Conservation (phyloP, 2,329 filamentous ascomycete species). For the Triangularia verruculosa region DNA sequence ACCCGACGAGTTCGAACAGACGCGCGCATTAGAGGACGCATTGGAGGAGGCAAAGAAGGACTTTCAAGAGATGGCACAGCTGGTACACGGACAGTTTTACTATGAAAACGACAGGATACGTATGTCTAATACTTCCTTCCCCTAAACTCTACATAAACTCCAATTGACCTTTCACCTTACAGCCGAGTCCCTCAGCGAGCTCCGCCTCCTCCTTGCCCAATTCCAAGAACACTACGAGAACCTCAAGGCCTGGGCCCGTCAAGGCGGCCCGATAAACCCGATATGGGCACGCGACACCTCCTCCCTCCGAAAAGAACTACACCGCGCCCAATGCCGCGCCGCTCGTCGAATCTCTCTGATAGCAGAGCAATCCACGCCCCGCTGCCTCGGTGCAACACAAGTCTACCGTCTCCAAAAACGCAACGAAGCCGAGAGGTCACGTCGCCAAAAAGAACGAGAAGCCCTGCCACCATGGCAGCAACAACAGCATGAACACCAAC, state of each 20-base stretch:
- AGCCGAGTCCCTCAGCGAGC: conserved; percentile 54
- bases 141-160: neutral
- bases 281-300: conserved; percentile 54
- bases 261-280: conserved; percentile 54
- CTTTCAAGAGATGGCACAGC: conserved; percentile 55
- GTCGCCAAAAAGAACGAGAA: conserved; percentile 30
- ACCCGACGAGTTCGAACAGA: conserved; percentile 57
- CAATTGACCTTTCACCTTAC: neutral
- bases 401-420: conserved; percentile 49
- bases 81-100: conserved; percentile 55
- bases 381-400: conserved; percentile 57
- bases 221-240: conserved; percentile 48
- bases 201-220: conserved; percentile 43
- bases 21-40: conserved; percentile 51
- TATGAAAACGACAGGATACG: conserved; percentile 56
- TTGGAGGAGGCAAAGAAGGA: conserved; percentile 59
- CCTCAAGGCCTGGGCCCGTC: conserved; percentile 54
- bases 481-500: conserved; percentile 10
- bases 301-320: conserved; percentile 48
- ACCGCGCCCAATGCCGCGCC: conserved; percentile 57
- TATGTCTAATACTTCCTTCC: conserved; percentile 34
- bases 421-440: conserved; percentile 37
- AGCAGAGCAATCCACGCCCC: conserved; percentile 45
- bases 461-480: conserved; percentile 29
- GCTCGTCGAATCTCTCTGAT: conserved; percentile 50